Evolutionary conservation across 192 early-diverging fungal species (phyloP).

Genomic region (Coemansia sp.): DNA sequence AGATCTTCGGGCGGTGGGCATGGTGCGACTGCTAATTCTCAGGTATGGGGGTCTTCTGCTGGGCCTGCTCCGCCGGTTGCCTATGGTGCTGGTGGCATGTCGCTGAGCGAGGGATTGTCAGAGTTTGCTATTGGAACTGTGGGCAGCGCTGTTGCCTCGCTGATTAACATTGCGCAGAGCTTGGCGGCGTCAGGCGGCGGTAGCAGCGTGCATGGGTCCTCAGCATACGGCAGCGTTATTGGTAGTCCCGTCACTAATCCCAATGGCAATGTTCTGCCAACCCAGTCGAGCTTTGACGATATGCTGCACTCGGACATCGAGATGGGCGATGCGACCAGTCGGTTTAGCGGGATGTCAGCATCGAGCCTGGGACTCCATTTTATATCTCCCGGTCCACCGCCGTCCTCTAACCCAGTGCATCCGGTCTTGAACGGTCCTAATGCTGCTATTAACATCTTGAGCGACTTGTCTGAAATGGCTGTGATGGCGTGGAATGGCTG

Average conservation of each 20-base stretch:
- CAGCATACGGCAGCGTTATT: conserved; percentile 47
- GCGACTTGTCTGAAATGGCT: conserved; percentile 52
- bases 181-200: conserved; percentile 23
- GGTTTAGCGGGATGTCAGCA: conserved; percentile 1
- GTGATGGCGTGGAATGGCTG: conserved; percentile 54
- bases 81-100: conserved; percentile 10
- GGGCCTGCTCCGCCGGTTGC: conserved; percentile 18
- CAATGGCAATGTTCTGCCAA: conserved; percentile 1
- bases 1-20: neutral
- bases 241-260: conserved; percentile 36
- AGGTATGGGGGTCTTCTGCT: conserved; percentile 17
- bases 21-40: neutral
- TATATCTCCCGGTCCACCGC: neutral
- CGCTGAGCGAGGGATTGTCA: conserved; percentile 51
- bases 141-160: conserved; percentile 50
- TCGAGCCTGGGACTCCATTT: neutral
- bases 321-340: neutral
- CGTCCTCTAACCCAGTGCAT: neutral
- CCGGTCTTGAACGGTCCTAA: conserved; percentile 6
- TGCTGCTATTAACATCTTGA: conserved; percentile 25
- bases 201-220: conserved; percentile 46
- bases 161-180: conserved; percentile 43
- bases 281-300: neutral
- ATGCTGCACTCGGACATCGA: neutral
- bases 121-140: conserved; percentile 52